Conservation (phyloP, 2,329 filamentous ascomycete species). For the Boeremia exigua region DNA sequence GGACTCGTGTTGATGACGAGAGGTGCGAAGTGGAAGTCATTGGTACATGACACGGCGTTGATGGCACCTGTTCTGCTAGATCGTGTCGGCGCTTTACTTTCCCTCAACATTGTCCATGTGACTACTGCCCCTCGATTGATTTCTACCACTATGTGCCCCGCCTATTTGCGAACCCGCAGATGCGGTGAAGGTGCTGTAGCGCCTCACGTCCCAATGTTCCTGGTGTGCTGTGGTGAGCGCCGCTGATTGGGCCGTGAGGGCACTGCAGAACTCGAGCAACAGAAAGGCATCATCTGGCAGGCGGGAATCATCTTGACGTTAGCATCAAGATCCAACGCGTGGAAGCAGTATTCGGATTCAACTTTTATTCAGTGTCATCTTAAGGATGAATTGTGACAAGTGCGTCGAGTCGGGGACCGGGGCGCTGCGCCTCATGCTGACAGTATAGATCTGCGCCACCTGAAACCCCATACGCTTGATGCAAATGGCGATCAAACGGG, state of each 20-base stretch:
- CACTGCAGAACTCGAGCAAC: too few species aligned
- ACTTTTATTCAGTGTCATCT: too few species aligned
- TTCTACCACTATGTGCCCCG: not conserved
- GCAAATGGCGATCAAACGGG: not conserved
- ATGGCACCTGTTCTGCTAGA: not conserved
- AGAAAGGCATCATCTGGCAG: too few species aligned
- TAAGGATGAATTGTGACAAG: too few species aligned
- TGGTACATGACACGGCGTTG: not conserved
- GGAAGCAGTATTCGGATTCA: too few species aligned
- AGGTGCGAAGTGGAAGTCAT: not conserved
- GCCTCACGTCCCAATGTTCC: not conserved
- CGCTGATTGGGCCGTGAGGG: constrained; percentile 6
- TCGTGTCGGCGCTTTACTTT: constrained; percentile 7
- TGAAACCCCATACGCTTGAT: constrained; percentile 11
- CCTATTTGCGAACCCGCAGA: not conserved
- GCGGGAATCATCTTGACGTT: too few species aligned
- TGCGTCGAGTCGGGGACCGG: too few species aligned
- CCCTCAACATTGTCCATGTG: constrained; percentile 8
- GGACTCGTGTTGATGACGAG: not conserved
- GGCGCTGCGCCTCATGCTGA: not conserved
- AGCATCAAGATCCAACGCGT: too few species aligned
- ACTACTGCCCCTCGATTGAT: not conserved
- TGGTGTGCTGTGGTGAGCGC: constrained; percentile 1
- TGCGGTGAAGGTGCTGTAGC: constrained; percentile 2
- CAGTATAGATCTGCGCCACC: constrained; percentile 1